Conservation (phyloP, 495 filamentous ascomycete species). For the Cryomyces minteri region DNA sequence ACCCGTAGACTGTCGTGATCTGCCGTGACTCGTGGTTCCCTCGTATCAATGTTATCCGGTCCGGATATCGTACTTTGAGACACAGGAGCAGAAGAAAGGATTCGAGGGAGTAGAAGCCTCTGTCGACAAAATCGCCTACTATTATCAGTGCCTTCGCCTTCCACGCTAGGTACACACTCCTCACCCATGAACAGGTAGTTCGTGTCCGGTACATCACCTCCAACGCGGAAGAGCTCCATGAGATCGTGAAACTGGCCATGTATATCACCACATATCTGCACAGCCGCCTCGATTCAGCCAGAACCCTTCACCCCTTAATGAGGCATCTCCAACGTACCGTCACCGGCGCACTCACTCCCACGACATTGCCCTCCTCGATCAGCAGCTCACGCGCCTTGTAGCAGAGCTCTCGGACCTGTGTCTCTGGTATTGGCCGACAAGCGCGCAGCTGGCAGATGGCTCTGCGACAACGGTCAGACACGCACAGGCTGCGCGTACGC, state of each 20-base stretch:
- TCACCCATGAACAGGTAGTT: slow-evolving; percentile 69
- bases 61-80: slow-evolving; percentile 93
- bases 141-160: slow-evolving; percentile 16
- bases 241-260: slow-evolving; percentile 72
- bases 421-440: slow-evolving; percentile 90
- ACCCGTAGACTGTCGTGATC: slow-evolving; percentile 96
- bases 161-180: slow-evolving; percentile 3
- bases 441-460: slow-evolving; percentile 86
- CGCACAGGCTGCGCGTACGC: neutral
- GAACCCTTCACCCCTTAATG: neutral
- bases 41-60: slow-evolving; percentile 91
- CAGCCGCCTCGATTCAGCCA: slow-evolving; percentile 14
- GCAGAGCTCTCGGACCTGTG: slow-evolving; percentile 87
- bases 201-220: slow-evolving; percentile 88
- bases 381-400: slow-evolving; percentile 94
- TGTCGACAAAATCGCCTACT: slow-evolving; percentile 76
- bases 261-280: slow-evolving; percentile 81
- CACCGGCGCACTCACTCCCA: slow-evolving; percentile 86
- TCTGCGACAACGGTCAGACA: slow-evolving; percentile 26
- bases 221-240: slow-evolving; percentile 96
- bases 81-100: slow-evolving; percentile 87
- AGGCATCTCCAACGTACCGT: slow-evolving; percentile 34
- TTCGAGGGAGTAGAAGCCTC: slow-evolving; percentile 95
- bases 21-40: slow-evolving; percentile 96
- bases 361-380: slow-evolving; percentile 96